A percentile compares a stretch with the other conserved stretches of the same genome.
phyloP scores from a whole-genome alignment of 495 filamentous ascomycete species.

The Daldinia grandis region DNA sequence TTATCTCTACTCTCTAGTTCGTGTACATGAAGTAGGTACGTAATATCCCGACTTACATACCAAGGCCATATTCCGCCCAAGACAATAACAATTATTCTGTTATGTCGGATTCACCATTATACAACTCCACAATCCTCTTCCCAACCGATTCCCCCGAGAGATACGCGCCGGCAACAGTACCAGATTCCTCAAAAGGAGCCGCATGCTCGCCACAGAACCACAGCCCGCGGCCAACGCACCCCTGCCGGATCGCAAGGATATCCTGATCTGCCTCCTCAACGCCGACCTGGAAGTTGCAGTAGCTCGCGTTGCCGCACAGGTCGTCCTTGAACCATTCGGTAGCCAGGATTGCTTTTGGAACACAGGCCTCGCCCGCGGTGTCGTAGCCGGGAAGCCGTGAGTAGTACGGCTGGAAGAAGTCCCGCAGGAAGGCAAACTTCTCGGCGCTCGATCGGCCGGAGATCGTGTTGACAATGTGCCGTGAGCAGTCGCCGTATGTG shows the following conservation, averaged over 20 bases:
- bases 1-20: not conserved
- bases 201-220: slow-evolving; percentile 86
- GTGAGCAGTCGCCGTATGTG: slow-evolving; percentile 63
- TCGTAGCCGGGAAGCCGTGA: slow-evolving; percentile 66
- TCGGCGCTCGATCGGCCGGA: slow-evolving; percentile 18
- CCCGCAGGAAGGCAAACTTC: slow-evolving; percentile 30
- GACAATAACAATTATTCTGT: not conserved
- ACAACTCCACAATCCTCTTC: slow-evolving; percentile 52
- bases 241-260: slow-evolving; percentile 77
- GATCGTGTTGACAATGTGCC: slow-evolving; percentile 27
- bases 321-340: slow-evolving; percentile 75
- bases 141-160: slow-evolving; percentile 75
- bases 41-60: not conserved
- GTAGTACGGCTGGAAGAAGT: slow-evolving; percentile 69
- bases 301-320: slow-evolving; percentile 72
- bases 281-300: slow-evolving; percentile 77
- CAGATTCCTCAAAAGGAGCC: slow-evolving; percentile 74
- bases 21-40: not conserved
- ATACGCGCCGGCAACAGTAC: slow-evolving; percentile 77
- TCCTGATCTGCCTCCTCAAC: slow-evolving; percentile 61
- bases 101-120: not conserved
- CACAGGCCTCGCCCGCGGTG: slow-evolving; percentile 54
- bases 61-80: not conserved
- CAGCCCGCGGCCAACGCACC: slow-evolving; percentile 80
- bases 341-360: slow-evolving; percentile 62